Evolutionary conservation across 768 basidiomycete genomes (phyloP), one percentile per base, ranked within the genome.

Genomic region (Boletus speciosus): DNA sequence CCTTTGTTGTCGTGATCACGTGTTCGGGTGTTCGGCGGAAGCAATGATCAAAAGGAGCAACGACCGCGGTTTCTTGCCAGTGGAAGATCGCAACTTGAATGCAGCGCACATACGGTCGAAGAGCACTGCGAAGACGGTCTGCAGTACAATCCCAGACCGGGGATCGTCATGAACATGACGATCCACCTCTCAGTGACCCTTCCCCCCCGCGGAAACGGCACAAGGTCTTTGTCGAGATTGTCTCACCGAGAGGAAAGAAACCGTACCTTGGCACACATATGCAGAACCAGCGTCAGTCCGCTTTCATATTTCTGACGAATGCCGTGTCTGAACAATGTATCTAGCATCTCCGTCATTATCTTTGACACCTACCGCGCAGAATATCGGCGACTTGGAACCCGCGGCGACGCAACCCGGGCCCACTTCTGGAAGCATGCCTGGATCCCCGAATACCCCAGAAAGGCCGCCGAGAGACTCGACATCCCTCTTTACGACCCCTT

Each of bases 381-480:
- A 38, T 3, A n/a, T 12, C 23, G 9, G 40, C 27, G 15, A 23
- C 44, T 10, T 11, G 19, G 31, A 37, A 25, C 38, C 32, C 8
- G 2, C 27, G 7, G 6, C 14, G n/a, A 37, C 35, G 1, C 41
- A 31, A 25, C 41, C 6, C 35, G 23, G 19, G 4, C 4, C 52
- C 25, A 6, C 34, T 4, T 29, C 51, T 14, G 23, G 39, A 11
- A 11, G 14, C 7, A n/a, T 19, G 10, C 35, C 56, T 5, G 34
- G 27, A 46, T 34, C 46, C n/a, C 59, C 49, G n/a, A 38, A 48
- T 8, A 61, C 59, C 9, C 59, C 59, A 38, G 37, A 51, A 5
- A 49, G 34, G 29, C 12, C 45, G 32, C 71, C 76, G 5, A 74
- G 71, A 45, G 78, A 82, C 57, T 63, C 81, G 1, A 76, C 81